Evolutionary conservation across 495 filamentous ascomycete species (phyloP).

Genomic region (Monascus purpureus): DNA sequence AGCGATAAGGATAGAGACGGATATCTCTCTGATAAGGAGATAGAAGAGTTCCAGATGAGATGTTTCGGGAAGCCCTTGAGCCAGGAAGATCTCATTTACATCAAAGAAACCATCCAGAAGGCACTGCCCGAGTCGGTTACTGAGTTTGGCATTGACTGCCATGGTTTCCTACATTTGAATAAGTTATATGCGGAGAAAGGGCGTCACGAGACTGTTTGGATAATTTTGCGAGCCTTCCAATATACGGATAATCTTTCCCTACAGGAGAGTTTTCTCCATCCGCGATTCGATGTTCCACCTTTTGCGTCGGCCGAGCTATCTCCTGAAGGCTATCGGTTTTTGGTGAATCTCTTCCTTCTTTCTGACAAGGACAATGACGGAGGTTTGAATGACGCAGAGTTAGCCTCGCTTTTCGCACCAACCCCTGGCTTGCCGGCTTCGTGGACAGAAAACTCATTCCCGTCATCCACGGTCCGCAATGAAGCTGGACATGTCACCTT

Average conservation of each 20-base stretch:
- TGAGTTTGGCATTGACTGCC: slow-evolving; percentile 61
- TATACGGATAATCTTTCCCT: slow-evolving; percentile 89
- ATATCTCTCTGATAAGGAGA: slow-evolving; percentile 79
- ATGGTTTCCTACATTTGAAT: slow-evolving; percentile 77
- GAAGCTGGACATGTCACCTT: slow-evolving; percentile 91
- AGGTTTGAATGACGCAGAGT: slow-evolving; percentile 71
- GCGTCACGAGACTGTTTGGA: slow-evolving; percentile 97
- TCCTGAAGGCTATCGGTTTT: slow-evolving; percentile 90
- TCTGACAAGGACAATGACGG: slow-evolving; percentile 98
- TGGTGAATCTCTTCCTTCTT: slow-evolving; percentile 87
- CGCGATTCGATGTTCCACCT: slow-evolving; percentile 84
- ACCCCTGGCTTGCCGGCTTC: slow-evolving; percentile 77
- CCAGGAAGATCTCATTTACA: slow-evolving; percentile 66
- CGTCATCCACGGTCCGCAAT: slow-evolving; percentile 85
- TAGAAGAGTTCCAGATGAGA: slow-evolving; percentile 77
- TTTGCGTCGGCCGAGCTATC: slow-evolving; percentile 88
- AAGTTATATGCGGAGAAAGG: slow-evolving; percentile 95
- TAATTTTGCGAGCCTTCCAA: slow-evolving; percentile 87
- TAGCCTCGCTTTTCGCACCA: slow-evolving; percentile 78
- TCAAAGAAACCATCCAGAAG: slow-evolving; percentile 72
- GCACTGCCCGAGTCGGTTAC: slow-evolving; percentile 45
- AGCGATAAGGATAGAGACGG: slow-evolving; percentile 95
- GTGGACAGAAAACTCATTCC: slow-evolving; percentile 87
- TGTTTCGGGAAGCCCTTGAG: slow-evolving; percentile 79
- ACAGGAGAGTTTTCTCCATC: slow-evolving; percentile 81